A percentile compares a stretch with the other conserved stretches of the same genome.
Evolutionary conservation across 495 filamentous ascomycete genomes (phyloP).

Genomic region (Penicillium atrosanguineum): DNA sequence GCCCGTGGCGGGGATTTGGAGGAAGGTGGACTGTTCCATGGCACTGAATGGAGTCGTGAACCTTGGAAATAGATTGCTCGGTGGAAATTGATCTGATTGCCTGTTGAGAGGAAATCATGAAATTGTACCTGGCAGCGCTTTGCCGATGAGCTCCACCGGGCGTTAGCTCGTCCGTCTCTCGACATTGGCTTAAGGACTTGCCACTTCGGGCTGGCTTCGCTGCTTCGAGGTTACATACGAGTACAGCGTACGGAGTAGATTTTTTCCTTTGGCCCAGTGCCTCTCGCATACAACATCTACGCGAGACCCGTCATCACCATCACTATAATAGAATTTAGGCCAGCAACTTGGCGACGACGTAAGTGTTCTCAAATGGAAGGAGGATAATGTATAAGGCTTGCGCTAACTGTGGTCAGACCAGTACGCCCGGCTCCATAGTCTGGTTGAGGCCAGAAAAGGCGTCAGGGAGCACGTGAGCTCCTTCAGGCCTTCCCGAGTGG

Average conservation of each 20-base stretch:
- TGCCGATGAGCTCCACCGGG: conserved; percentile 6
- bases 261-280: too few species aligned
- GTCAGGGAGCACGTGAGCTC: not conserved
- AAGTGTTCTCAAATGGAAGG: not conserved
- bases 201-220: not conserved
- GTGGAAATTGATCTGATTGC: conserved; percentile 14
- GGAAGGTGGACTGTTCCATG: conserved; percentile 14
- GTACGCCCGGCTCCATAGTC: not conserved
- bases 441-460: not conserved
- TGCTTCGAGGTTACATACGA: not conserved
- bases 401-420: not conserved
- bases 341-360: not conserved
- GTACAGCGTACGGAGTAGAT: not conserved
- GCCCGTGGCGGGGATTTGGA: not conserved
- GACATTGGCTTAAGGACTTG: conserved; percentile 5
- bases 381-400: not conserved
- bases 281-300: not conserved
- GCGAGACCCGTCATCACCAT: too few species aligned
- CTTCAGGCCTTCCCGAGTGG: conserved; percentile 1
- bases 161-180: not conserved
- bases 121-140: conserved; percentile 19
- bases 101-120: not conserved
- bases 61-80: conserved; percentile 12
- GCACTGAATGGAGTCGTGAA: not conserved
- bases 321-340: not conserved